A percentile compares a stretch with the other conserved stretches of the same genome.
Conservation (phyloP, 2,329 filamentous ascomycete species). For the Beauveria brongniartii region DNA sequence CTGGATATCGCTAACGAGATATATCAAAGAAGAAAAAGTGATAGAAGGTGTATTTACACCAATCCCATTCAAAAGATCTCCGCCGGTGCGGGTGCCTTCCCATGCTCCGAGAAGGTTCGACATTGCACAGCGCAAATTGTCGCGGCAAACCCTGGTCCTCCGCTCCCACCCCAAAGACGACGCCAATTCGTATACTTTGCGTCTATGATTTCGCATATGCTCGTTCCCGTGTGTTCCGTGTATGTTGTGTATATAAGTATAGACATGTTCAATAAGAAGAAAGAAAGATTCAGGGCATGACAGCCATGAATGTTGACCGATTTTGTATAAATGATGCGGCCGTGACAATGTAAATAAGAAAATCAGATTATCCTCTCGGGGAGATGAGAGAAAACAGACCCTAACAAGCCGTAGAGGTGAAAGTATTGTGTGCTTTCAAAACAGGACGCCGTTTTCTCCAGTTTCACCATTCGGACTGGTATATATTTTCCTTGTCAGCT, state of each 20-base stretch:
- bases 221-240: constrained; percentile 1
- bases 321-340: constrained; percentile 5
- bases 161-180: neutral
- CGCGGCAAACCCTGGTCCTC: neutral
- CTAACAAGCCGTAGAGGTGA: neutral
- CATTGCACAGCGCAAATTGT: neutral
- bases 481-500: neutral
- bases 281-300: neutral
- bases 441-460: neutral
- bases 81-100: neutral
- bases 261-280: constrained; percentile 1
- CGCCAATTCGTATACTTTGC: constrained; percentile 7
- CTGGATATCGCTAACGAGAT: constrained; percentile 1
- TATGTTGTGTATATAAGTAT: neutral
- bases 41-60: neutral
- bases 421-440: neutral
- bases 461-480: neutral
- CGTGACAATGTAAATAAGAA: neutral
- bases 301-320: neutral
- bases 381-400: neutral
- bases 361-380: neutral
- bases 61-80: neutral
- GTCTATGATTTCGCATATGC: neutral
- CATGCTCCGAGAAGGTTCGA: neutral
- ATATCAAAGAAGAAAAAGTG: neutral